These are phyloP conservation scores for Jamesozyma spencerorum DNA, from an alignment of 805 yeast species.

Conservation along the genomic window DNA sequence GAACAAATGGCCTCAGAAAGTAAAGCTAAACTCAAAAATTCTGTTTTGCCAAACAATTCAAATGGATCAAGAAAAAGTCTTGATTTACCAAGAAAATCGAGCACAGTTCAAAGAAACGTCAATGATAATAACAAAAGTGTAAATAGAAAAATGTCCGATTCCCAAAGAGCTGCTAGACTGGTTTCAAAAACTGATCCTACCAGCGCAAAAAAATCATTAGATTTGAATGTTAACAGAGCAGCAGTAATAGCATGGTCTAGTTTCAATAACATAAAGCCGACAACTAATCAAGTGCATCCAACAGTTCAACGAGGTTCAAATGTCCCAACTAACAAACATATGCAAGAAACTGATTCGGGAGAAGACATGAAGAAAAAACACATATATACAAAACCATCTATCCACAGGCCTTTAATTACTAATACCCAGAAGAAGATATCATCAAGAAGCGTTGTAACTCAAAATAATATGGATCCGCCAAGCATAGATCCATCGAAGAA, in stretches of 20 bases:
- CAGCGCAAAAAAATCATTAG: not conserved
- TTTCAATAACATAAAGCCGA: conserved; percentile 1
- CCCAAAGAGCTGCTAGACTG: conserved; percentile 1
- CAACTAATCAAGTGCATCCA: too few species aligned
- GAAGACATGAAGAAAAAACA: not conserved
- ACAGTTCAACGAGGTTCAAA: not conserved
- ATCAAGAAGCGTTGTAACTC: not conserved
- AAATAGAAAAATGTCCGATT: conserved; percentile 5
- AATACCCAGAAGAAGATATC: not conserved
- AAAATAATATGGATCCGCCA: not conserved
- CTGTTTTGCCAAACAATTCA: not conserved
- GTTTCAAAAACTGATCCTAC: not conserved
- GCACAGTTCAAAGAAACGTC: not conserved
- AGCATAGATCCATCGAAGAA: not conserved
- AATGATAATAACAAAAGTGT: not conserved
- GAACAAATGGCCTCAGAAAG: too few species aligned
- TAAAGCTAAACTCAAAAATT: not conserved
- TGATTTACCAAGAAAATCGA: conserved; percentile 4
- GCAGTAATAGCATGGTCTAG: conserved; percentile 9
- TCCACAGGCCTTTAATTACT: not conserved
- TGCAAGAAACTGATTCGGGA: not conserved
- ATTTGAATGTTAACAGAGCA: conserved; percentile 6
- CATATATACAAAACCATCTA: not conserved
- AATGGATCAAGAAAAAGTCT: conserved; percentile 6
- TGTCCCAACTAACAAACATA: not conserved